These are phyloP conservation scores for Podospora tetraspora DNA, from an alignment of 495 filamentous ascomycete species.

Conservation along the genomic window DNA sequence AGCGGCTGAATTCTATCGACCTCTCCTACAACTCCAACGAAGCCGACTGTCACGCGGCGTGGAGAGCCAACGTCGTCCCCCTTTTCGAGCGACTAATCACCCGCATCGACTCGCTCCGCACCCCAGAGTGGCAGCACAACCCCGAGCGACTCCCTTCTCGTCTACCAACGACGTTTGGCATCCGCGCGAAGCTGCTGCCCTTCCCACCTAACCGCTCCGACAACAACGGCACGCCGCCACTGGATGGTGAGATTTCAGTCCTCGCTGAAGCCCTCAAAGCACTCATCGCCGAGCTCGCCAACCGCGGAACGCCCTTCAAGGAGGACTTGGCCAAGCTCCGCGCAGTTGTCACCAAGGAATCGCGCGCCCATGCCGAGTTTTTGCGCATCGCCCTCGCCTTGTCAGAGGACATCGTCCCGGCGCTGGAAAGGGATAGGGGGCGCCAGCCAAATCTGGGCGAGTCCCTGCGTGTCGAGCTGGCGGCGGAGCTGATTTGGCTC, in stretches of 20 bases:
- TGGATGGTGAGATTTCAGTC: neutral
- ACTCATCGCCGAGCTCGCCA: neutral
- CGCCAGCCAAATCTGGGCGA: neutral
- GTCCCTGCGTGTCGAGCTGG: neutral
- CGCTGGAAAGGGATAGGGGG: neutral
- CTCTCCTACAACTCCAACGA: neutral
- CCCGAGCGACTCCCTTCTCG: neutral
- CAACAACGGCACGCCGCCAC: neutral
- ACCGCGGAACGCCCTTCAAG: constrained; percentile 2
- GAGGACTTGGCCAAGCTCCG: neutral
- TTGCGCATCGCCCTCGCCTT: neutral
- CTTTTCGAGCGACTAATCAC: neutral
- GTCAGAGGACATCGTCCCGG: neutral
- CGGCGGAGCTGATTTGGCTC: neutral
- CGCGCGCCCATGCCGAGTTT: neutral
- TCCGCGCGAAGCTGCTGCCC: neutral
- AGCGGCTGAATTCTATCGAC: neutral
- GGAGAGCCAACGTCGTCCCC: neutral
- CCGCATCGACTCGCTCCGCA: constrained; percentile 2
- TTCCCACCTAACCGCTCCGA: neutral
- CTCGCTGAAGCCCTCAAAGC: neutral
- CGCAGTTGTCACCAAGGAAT: neutral
- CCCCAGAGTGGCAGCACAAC: constrained; percentile 4
- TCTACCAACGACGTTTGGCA: constrained; percentile 1
- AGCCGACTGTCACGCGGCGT: neutral